Percentiles rank a stretch among this genome's conserved stretches.
These are phyloP conservation scores for Metarhizium brunneum DNA, from an alignment of 2,329 filamentous ascomycete species.

Conservation along the genomic window DNA sequence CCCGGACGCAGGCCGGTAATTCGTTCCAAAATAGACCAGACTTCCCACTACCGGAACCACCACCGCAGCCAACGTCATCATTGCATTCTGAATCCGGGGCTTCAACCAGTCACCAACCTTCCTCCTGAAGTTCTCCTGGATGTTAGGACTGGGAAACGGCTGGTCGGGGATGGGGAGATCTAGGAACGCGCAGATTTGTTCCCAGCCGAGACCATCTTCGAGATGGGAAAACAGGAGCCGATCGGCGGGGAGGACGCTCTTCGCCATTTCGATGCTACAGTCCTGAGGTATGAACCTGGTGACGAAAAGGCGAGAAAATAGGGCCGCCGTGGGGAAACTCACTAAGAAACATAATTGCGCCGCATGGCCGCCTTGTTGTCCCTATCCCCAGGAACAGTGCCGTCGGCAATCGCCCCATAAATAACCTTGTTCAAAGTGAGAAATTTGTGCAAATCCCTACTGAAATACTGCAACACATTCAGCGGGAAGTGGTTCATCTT, in stretches of 20 bases:
- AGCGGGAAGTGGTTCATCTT: slow-evolving; percentile 13
- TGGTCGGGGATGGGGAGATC: no score
- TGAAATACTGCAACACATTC: slow-evolving; percentile 15
- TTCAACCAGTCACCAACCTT: neutral
- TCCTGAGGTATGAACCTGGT: no score
- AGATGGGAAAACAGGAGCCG: slow-evolving; percentile 20
- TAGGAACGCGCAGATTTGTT: slow-evolving; percentile 4
- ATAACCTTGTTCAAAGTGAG: no score
- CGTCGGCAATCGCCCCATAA: no score
- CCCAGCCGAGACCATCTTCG: slow-evolving; percentile 26
- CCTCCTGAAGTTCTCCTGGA: no score
- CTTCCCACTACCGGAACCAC: neutral
- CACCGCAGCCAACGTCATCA: neutral
- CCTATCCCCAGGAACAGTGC: neutral
- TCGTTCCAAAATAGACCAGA: neutral
- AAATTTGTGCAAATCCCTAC: no score
- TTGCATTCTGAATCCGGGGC: neutral
- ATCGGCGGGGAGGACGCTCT: slow-evolving; percentile 16
- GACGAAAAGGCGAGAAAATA: neutral
- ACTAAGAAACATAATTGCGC: slow-evolving; percentile 2
- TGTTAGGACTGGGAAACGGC: no score
- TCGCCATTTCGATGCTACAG: slow-evolving; percentile 11
- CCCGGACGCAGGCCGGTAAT: slow-evolving; percentile 2
- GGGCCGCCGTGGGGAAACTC: neutral
- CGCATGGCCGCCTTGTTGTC: slow-evolving; percentile 1